Evolutionary conservation across 2,329 filamentous ascomycete genomes (phyloP), one percentile per base, ranked within the genome.

Genomic region (Exophiala phaeomuriformis): DNA sequence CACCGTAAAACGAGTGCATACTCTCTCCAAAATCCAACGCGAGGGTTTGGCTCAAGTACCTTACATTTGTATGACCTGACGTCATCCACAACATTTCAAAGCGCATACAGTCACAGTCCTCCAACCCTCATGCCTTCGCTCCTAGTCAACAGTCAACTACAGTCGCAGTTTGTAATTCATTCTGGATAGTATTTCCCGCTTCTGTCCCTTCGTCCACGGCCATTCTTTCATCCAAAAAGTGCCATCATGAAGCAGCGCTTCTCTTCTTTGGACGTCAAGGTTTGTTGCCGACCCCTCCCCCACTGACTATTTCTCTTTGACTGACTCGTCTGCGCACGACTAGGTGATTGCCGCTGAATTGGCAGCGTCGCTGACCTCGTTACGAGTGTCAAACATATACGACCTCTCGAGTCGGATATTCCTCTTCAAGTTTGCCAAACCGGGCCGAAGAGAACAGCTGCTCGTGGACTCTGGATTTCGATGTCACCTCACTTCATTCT

Each of bases 271-370:
- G 78, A 81, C 63, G 77, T 80, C 54, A 77, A 78, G 72, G 77
- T 78, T 64, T 27, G 9, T 30, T 39, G 19, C n/a, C 27, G 31
- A 42, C 30, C 50, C 39, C 31, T 52, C 19, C 40, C n/a, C 4
- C 9, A 0, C 7, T 42, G 8, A 47, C 55, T n/a, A 44, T 37
- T 10, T 32, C 33, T 9, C 35, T 50, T 29, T 41, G 29, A 52
- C 54, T 57, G 43, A 57, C 52, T 45, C 27, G 29, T 37, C 10
- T 49, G 7, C 66, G 4, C 4, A n/a, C 32, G 30, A 4, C 3
- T 19, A 95, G 88, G 89, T 95, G 71, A 94, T 97, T 67, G 86
- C 90, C 52, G 88, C 95, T 69, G 93, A 98, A 79, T 86, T 98
- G 58, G 85, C 89, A 55, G 76, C 80, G 59, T 81, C 79, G 60